phyloP scores from a whole-genome alignment of 345 rosid species.

The Luvunga scandens region DNA sequence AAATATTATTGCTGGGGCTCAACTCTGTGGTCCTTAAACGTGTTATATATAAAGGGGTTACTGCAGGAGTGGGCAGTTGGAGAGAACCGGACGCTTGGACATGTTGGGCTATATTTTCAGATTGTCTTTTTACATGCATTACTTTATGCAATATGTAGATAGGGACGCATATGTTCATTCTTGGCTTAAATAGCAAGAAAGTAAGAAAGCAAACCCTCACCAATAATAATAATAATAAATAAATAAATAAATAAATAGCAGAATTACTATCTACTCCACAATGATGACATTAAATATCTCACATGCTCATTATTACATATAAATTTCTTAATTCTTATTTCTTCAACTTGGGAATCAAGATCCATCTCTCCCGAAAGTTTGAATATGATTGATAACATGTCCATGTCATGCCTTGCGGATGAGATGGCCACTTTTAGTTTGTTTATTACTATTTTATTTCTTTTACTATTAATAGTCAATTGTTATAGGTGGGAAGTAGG shows the following conservation, averaged over 20 bases:
- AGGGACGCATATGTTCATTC: background rate
- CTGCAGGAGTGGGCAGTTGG: background rate
- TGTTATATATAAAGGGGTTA: too few relatives aligned
- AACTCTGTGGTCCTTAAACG: conserved; percentile 3
- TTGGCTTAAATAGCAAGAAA: conserved; percentile 7
- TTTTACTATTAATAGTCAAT: background rate
- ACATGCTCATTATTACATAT: conserved; percentile 2
- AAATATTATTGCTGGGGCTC: background rate
- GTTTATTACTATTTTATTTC: background rate
- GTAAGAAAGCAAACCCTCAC: conserved; percentile 9
- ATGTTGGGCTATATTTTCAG: conserved; percentile 1
- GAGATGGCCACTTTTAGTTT: background rate
- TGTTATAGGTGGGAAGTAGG: background rate
- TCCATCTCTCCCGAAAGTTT: background rate
- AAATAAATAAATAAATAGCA: too few relatives aligned
- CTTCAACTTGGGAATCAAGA: background rate
- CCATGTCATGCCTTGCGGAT: background rate
- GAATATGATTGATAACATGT: too few relatives aligned
- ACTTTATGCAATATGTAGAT: background rate
- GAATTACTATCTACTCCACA: background rate
- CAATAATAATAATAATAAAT: background rate
- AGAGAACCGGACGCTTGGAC: background rate
- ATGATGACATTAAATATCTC: background rate
- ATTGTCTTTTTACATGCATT: background rate
- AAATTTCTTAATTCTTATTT: background rate